Percentiles rank a stretch among this genome's conserved stretches.
These are phyloP conservation scores for Talaromyces nanjingensis DNA, from an alignment of 495 filamentous ascomycete species.

Conservation along the genomic window DNA sequence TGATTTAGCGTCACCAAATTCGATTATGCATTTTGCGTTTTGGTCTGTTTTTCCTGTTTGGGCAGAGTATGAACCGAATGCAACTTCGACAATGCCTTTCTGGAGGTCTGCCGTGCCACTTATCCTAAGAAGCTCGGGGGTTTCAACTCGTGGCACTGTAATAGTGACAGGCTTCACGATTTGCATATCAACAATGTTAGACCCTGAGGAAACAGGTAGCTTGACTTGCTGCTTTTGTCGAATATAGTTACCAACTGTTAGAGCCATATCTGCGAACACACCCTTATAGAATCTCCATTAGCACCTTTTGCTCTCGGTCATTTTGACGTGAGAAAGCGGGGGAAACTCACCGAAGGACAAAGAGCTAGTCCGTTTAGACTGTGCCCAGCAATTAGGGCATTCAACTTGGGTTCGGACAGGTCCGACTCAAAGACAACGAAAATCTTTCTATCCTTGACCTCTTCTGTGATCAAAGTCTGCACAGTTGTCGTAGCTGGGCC, in stretches of 20 bases:
- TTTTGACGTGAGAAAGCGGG: background rate
- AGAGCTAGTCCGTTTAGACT: slow-evolving; percentile 57
- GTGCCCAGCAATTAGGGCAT: slow-evolving; percentile 58
- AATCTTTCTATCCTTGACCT: slow-evolving; percentile 45
- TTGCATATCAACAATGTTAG: background rate
- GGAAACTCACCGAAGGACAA: slow-evolving; percentile 31
- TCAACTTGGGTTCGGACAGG: slow-evolving; percentile 51
- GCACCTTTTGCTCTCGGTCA: background rate
- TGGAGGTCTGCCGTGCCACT: slow-evolving; percentile 40
- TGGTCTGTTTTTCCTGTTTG: slow-evolving; percentile 4
- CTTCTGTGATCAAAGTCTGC: slow-evolving; percentile 53
- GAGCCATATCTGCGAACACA: slow-evolving; percentile 73
- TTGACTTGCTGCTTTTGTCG: background rate
- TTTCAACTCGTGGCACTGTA: slow-evolving; percentile 21
- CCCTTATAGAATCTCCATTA: slow-evolving; percentile 18
- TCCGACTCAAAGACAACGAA: slow-evolving; percentile 61
- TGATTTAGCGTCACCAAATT: slow-evolving; percentile 34
- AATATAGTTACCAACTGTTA: slow-evolving; percentile 63
- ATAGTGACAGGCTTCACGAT: background rate
- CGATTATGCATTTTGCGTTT: slow-evolving; percentile 48
- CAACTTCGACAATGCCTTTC: slow-evolving; percentile 27
- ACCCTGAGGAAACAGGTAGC: background rate
- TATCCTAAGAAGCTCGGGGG: slow-evolving; percentile 61
- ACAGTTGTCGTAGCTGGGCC: slow-evolving; percentile 44
- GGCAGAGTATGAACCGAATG: background rate